Conservation (phyloP, 192 early-diverging fungal genomes). For the Umbelopsis ramanniana region DNA sequence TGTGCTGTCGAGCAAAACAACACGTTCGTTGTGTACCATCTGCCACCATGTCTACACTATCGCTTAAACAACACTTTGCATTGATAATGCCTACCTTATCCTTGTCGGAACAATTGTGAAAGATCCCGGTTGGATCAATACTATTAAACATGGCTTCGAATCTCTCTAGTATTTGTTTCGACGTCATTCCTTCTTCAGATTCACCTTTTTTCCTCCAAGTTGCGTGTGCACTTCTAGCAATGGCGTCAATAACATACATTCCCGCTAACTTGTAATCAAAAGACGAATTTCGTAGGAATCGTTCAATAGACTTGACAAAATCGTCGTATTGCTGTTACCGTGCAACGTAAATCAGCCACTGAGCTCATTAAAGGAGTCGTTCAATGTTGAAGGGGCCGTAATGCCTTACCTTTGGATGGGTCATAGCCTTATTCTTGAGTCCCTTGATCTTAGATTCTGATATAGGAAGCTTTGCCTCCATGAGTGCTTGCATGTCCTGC, state of each 20-base stretch:
- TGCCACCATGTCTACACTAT: not conserved
- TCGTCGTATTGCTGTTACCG: constrained; percentile 54
- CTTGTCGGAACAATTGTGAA: constrained; percentile 29
- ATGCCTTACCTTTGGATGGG: constrained; percentile 34
- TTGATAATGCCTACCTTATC: constrained; percentile 43
- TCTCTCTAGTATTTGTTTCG: constrained; percentile 32
- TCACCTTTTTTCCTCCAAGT: constrained; percentile 41
- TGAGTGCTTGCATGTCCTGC: constrained; percentile 35
- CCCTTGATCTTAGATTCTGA: constrained; percentile 41
- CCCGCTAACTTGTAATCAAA: constrained; percentile 63
- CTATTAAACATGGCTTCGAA: constrained; percentile 38
- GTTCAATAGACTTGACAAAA: constrained; percentile 52
- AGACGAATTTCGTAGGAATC: constrained; percentile 55
- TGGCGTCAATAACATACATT: constrained; percentile 66
- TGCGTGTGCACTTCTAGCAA: constrained; percentile 49
- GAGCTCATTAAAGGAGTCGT: not conserved
- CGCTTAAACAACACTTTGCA: not conserved
- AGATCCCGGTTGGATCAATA: constrained; percentile 1
- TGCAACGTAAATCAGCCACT: not conserved
- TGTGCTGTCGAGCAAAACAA: not conserved
- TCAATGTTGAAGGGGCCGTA: not conserved
- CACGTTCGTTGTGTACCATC: not conserved
- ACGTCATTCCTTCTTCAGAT: not conserved
- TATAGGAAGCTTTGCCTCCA: constrained; percentile 33
- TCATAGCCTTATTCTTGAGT: constrained; percentile 32